phyloP scores from a whole-genome alignment of 139 green algal genomes.

The Pseudopediastrum boryanum region DNA sequence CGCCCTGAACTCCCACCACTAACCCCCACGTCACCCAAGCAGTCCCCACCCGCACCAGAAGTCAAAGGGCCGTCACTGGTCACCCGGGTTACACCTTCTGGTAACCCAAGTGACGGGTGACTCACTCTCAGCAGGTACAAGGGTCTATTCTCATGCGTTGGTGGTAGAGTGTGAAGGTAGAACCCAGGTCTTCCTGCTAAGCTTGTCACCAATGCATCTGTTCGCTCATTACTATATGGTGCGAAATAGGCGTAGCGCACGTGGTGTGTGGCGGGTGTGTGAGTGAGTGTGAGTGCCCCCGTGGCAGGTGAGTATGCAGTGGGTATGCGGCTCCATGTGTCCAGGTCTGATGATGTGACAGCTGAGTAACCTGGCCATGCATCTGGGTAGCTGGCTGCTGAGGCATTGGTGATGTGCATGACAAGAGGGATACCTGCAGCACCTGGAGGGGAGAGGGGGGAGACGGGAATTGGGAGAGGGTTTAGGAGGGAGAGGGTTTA shows the following conservation, averaged over 20 bases:
- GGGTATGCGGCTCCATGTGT: conserved; percentile 63
- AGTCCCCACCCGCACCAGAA: neutral
- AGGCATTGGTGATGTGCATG: conserved; percentile 69
- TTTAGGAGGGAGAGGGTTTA: no score
- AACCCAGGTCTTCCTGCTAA: neutral
- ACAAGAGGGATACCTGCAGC: conserved; percentile 29
- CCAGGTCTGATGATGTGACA: conserved; percentile 64
- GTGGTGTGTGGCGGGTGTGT: conserved; percentile 50
- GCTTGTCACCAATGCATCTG: conserved; percentile 7
- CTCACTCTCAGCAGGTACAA: neutral
- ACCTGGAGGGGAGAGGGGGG: neutral
- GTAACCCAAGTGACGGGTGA: neutral
- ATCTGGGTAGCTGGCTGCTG: conserved; percentile 52
- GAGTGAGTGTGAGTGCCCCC: conserved; percentile 55
- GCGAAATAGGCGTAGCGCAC: conserved; percentile 79
- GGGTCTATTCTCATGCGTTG: neutral
- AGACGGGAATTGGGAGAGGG: no score
- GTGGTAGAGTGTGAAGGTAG: neutral
- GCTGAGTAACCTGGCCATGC: conserved; percentile 72
- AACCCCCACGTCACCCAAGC: neutral
- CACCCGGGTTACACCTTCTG: neutral
- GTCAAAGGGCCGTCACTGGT: neutral
- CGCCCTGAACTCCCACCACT: neutral
- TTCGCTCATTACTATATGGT: conserved; percentile 68
- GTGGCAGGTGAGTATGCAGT: conserved; percentile 50